These are phyloP conservation scores for Parachaetomium inaequale DNA, from an alignment of 495 filamentous ascomycete genomes.

Conservation along the genomic window DNA sequence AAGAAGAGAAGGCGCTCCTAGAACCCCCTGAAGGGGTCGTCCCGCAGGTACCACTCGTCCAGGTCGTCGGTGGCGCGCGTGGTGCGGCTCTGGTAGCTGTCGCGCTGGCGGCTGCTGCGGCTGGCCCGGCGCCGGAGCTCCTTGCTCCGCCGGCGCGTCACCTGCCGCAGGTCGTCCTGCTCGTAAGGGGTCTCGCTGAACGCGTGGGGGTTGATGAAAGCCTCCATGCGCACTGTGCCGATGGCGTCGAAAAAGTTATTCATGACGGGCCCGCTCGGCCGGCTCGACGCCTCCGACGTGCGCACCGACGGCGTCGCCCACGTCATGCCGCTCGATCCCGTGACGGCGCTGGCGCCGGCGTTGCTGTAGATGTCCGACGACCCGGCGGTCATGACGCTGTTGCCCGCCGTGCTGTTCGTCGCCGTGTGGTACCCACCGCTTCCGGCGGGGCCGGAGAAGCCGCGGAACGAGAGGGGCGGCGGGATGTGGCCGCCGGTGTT, in stretches of 20 bases:
- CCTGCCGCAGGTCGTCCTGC: conserved; percentile 43
- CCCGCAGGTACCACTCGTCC: conserved; percentile 46
- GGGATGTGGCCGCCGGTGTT: conserved; percentile 70
- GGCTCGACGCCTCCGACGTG: conserved; percentile 62
- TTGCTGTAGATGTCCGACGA: conserved; percentile 58
- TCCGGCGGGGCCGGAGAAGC: conserved; percentile 64
- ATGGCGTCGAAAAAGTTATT: conserved; percentile 71
- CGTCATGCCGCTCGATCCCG: conserved; percentile 39
- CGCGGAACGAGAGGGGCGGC: conserved; percentile 64
- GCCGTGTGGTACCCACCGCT: conserved; percentile 38
- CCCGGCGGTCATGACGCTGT: conserved; percentile 50
- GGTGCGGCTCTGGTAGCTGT: conserved; percentile 46
- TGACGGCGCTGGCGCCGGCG: conserved; percentile 28
- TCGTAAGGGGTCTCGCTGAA: conserved; percentile 48
- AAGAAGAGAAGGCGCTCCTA: conserved; percentile 21
- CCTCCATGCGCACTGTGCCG: conserved; percentile 95
- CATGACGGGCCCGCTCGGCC: conserved; percentile 32
- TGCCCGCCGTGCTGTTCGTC: conserved; percentile 50
- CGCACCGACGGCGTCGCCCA: conserved; percentile 48
- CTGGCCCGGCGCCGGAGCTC: conserved; percentile 48
- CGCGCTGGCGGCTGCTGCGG: conserved; percentile 49
- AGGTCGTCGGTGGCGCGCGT: conserved; percentile 42
- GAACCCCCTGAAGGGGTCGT: conserved; percentile 50
- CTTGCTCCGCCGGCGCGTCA: conserved; percentile 46
- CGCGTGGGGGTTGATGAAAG: conserved; percentile 68